Conservation (phyloP, 805 yeast species). For the Pichia pseudocactophila region DNA sequence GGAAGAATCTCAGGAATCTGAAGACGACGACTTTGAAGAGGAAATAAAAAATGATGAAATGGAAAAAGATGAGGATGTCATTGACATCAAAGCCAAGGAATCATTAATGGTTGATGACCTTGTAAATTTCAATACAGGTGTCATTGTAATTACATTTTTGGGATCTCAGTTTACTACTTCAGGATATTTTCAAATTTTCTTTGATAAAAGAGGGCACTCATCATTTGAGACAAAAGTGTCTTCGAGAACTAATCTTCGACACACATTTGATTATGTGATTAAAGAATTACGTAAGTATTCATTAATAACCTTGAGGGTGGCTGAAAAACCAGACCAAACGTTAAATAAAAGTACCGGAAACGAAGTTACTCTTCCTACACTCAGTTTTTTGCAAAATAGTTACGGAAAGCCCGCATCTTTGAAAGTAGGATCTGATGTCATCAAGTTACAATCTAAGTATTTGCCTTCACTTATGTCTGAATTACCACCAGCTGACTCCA, state of each 20-base stretch:
- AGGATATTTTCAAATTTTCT: constrained; percentile 62
- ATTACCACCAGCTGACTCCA: constrained; percentile 67
- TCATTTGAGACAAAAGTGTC: constrained; percentile 48
- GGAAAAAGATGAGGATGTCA: constrained; percentile 14
- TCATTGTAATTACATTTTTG: constrained; percentile 56
- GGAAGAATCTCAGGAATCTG: constrained; percentile 13
- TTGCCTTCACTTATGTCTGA: constrained; percentile 57
- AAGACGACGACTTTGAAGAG: constrained; percentile 9
- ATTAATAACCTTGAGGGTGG: constrained; percentile 49
- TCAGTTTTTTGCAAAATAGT: constrained; percentile 54
- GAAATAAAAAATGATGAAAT: no score
- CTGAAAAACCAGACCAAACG: constrained; percentile 44
- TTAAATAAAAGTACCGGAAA: constrained; percentile 51
- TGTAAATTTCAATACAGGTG: constrained; percentile 58
- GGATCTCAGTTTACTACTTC: constrained; percentile 51
- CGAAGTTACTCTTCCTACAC: constrained; percentile 57
- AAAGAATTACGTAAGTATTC: constrained; percentile 70
- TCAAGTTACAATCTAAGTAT: constrained; percentile 59
- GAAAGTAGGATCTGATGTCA: constrained; percentile 37
- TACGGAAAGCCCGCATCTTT: constrained; percentile 53
- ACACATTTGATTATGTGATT: constrained; percentile 65
- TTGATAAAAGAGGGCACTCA: constrained; percentile 67
- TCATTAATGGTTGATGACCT: constrained; percentile 53
- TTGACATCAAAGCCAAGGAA: constrained; percentile 33
- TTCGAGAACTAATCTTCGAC: constrained; percentile 29